These are phyloP conservation scores for Botrytis byssoidea DNA, from an alignment of 2,329 filamentous ascomycete species.

Conservation along the genomic window DNA sequence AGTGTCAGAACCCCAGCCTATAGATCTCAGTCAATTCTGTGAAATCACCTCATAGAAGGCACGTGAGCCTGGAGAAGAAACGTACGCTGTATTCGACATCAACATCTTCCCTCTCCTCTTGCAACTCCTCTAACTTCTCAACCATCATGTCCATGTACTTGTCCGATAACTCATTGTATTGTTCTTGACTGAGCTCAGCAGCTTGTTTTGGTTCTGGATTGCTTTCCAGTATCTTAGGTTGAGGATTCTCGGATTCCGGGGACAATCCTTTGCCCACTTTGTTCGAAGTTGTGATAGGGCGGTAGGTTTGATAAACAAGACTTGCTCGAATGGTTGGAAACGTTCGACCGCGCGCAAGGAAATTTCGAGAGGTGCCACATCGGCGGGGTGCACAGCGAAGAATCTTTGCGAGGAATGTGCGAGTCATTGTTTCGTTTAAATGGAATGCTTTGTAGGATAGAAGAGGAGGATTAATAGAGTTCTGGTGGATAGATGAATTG, in stretches of 20 bases:
- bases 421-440: slow-evolving; percentile 10
- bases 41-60: background rate
- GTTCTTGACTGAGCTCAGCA: slow-evolving; percentile 62
- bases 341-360: background rate
- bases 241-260: slow-evolving; percentile 57
- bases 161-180: slow-evolving; percentile 79
- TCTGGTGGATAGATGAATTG: background rate
- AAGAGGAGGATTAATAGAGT: background rate
- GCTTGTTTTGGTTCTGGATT: slow-evolving; percentile 49
- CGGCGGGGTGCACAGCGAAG: slow-evolving; percentile 9
- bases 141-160: slow-evolving; percentile 63
- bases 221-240: slow-evolving; percentile 45
- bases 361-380: slow-evolving; percentile 2
- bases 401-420: slow-evolving; percentile 7
- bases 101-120: slow-evolving; percentile 71
- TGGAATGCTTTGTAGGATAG: background rate
- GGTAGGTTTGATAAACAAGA: slow-evolving; percentile 8
- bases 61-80: slow-evolving; percentile 29
- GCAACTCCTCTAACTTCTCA: slow-evolving; percentile 65
- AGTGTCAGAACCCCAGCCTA: slow-evolving; percentile 86
- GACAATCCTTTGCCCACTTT: slow-evolving; percentile 51
- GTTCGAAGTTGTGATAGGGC: slow-evolving; percentile 41
- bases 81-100: slow-evolving; percentile 88
- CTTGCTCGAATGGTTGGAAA: background rate
- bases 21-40: background rate